Conservation (phyloP, 208 protist species). For the Acanthamoeba healyi region DNA sequence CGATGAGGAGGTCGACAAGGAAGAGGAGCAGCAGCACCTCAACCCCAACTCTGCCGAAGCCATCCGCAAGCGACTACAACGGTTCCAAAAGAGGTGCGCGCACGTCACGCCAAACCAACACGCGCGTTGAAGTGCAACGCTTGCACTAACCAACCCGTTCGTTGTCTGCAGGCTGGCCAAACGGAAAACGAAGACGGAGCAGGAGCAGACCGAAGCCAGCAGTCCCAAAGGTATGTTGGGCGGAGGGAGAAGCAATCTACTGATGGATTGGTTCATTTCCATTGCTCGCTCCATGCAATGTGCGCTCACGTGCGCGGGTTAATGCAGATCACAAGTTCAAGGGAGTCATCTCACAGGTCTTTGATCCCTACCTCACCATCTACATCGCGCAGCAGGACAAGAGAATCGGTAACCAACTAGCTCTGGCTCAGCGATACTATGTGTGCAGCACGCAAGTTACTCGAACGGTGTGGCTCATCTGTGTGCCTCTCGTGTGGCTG, state of each 20-base stretch:
- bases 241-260: conserved; percentile 81
- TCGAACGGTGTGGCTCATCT: too few relatives aligned
- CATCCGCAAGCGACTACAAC: conserved; percentile 27
- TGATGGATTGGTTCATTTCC: too few relatives aligned
- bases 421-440: too few relatives aligned
- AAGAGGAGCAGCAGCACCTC: conserved; percentile 27
- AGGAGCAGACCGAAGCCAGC: background rate
- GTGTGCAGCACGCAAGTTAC: too few relatives aligned
- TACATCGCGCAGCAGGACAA: conserved; percentile 87
- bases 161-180: conserved; percentile 20
- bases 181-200: conserved; percentile 55
- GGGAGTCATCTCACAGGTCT: conserved; percentile 92
- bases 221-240: background rate
- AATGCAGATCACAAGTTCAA: conserved; percentile 90
- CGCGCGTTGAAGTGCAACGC: too few relatives aligned
- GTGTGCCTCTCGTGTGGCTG: too few relatives aligned
- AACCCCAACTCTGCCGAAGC: conserved; percentile 53
- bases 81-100: background rate
- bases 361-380: conserved; percentile 90
- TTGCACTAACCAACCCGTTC: too few relatives aligned
- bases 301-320: too few relatives aligned
- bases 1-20: background rate
- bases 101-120: background rate
- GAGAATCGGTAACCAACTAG: conserved; percentile 74
- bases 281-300: too few relatives aligned